Conservation (phyloP, 1,284 basidiomycete genomes). For the Moniliophthora roreri region DNA sequence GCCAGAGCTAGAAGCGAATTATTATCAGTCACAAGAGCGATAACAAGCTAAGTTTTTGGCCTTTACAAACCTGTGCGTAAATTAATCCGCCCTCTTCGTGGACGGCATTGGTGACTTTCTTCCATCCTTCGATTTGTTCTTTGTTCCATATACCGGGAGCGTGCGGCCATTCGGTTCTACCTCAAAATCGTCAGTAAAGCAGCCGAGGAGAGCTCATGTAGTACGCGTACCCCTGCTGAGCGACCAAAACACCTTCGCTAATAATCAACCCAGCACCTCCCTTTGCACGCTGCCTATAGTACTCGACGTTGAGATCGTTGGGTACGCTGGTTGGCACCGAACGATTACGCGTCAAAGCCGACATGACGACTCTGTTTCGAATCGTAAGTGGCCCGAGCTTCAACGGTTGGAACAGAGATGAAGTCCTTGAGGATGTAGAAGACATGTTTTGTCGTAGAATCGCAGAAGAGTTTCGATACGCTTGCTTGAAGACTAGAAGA, state of each 20-base stretch:
- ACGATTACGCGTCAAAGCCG: slow-evolving; percentile 35
- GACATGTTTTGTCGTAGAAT: no score
- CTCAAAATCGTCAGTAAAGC: slow-evolving; percentile 18
- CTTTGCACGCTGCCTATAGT: slow-evolving; percentile 41
- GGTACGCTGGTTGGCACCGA: slow-evolving; percentile 26
- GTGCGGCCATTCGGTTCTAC: slow-evolving; percentile 35
- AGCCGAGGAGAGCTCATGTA: background rate
- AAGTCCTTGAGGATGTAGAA: no score
- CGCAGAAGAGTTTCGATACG: no score
- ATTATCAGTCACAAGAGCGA: no score
- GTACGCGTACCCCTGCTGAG: slow-evolving; percentile 41
- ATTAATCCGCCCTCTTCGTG: slow-evolving; percentile 31
- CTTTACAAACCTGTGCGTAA: background rate
- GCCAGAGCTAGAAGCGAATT: no score
- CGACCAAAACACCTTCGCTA: slow-evolving; percentile 41
- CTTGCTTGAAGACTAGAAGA: no score
- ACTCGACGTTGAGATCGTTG: slow-evolving; percentile 36
- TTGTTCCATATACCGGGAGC: slow-evolving; percentile 40
- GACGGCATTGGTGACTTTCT: slow-evolving; percentile 36
- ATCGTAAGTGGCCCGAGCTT: slow-evolving; percentile 6
- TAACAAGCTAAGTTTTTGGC: no score
- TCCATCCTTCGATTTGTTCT: slow-evolving; percentile 37
- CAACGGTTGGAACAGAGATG: slow-evolving; percentile 2
- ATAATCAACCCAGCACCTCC: slow-evolving; percentile 42
- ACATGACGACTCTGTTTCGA: slow-evolving; percentile 30